Evolutionary conservation across 73 alveolate species (phyloP).

Genomic region (Stentor roeselii): DNA sequence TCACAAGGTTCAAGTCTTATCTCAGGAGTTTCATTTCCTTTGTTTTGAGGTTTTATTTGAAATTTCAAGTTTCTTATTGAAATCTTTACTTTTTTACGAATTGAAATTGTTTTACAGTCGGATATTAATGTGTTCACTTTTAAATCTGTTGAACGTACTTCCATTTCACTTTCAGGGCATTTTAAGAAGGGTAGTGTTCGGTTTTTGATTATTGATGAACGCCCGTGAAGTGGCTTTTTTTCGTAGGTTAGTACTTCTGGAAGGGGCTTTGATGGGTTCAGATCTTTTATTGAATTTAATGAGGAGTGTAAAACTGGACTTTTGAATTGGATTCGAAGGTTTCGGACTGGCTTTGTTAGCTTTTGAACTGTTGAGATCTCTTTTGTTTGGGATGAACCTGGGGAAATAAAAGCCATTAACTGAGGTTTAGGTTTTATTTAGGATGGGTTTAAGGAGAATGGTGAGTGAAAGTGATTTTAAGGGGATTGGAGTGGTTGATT

Average conservation of each 20-base stretch:
- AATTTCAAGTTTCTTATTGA: too few relatives aligned
- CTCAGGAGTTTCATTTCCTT: neutral
- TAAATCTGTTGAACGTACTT: neutral
- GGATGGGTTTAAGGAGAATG: neutral
- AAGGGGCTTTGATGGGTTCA: too few relatives aligned
- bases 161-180: neutral
- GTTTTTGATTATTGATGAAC: neutral
- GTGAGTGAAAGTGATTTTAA: neutral
- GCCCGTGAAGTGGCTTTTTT: too few relatives aligned
- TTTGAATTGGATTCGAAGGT: too few relatives aligned
- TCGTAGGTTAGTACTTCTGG: too few relatives aligned
- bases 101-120: neutral
- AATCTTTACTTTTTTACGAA: neutral
- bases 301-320: too few relatives aligned
- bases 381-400: neutral
- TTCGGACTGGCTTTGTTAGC: too few relatives aligned
- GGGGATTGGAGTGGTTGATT: too few relatives aligned
- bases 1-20: neutral
- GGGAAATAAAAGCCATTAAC: neutral
- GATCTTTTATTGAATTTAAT: too few relatives aligned
- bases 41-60: neutral
- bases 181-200: neutral
- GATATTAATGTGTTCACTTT: neutral
- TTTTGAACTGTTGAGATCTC: too few relatives aligned
- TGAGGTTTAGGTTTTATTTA: neutral